A percentile compares a stretch with the other conserved stretches of the same genome.
phyloP scores from a whole-genome alignment of 306 rosid species.

The Citrullus mucosospermus region DNA sequence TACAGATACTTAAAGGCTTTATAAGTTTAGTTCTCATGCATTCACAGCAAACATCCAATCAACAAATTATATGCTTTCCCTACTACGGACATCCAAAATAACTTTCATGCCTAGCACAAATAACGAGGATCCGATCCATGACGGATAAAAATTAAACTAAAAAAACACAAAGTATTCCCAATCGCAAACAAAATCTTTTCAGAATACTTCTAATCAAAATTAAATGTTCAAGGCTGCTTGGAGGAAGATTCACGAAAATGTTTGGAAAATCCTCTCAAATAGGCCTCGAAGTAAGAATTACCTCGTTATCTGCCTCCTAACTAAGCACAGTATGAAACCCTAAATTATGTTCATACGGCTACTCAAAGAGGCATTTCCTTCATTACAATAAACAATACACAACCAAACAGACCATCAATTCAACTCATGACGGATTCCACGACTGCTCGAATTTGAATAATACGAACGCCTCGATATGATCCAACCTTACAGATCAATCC shows the following conservation, averaged over 20 bases:
- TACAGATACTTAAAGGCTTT: too few relatives aligned
- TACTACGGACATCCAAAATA: too few relatives aligned
- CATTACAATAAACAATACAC: neutral
- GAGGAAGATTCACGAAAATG: neutral
- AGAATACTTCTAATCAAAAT: neutral
- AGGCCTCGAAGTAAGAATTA: neutral
- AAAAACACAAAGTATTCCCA: too few relatives aligned
- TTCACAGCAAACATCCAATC: too few relatives aligned
- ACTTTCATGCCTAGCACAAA: too few relatives aligned
- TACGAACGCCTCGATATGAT: neutral
- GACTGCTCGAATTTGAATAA: neutral
- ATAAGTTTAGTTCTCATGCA: too few relatives aligned
- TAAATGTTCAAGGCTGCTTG: neutral
- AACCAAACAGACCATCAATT: neutral
- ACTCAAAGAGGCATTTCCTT: neutral
- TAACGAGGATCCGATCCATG: too few relatives aligned
- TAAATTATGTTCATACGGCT: neutral
- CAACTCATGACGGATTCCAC: neutral
- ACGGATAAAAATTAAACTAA: too few relatives aligned
- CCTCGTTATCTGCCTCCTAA: neutral
- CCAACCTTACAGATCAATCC: too few relatives aligned
- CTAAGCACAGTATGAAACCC: slow-evolving; percentile 4
- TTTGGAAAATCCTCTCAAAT: neutral
- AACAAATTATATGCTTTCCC: too few relatives aligned
- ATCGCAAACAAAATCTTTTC: too few relatives aligned